phyloP scores from a whole-genome alignment of 2,329 filamentous ascomycete species.

The Iodosphaeria phyllophila region DNA sequence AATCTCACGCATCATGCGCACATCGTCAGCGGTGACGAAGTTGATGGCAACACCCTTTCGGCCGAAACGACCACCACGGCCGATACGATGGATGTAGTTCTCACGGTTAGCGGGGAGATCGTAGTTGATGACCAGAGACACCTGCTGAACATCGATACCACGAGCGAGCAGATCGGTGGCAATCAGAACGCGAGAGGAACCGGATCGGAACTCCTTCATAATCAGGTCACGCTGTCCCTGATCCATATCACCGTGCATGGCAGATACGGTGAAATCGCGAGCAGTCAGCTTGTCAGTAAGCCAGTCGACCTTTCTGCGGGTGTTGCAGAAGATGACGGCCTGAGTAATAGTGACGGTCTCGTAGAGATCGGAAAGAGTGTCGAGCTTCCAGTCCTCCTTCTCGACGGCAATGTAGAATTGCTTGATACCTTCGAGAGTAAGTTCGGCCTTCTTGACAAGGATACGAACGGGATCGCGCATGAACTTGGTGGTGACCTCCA shows the following conservation, averaged over 20 bases:
- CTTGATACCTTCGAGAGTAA: constrained; percentile 99
- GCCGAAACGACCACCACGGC: constrained; percentile 98
- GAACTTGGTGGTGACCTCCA: constrained; percentile 99
- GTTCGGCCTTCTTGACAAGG: constrained; percentile 98
- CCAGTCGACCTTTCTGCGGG: constrained; percentile 99
- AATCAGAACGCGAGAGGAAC: constrained; percentile 95
- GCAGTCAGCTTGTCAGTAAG: constrained; percentile 97
- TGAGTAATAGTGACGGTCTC: constrained; percentile 99
- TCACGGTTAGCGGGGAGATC: constrained; percentile 96
- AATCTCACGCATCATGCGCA: constrained; percentile 99
- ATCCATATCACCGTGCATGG: constrained; percentile 99
- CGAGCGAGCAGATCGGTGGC: constrained; percentile 94
- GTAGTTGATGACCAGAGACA: constrained; percentile 99
- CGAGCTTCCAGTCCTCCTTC: constrained; percentile 99
- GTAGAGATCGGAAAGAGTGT: constrained; percentile 96
- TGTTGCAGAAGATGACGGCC: constrained; percentile 99
- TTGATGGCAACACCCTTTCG: constrained; percentile 99
- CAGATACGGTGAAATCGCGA: constrained; percentile 97
- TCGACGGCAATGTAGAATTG: constrained; percentile 99
- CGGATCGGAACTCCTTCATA: constrained; percentile 99
- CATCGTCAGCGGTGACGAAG: constrained; percentile 98
- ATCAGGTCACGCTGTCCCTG: constrained; percentile 95
- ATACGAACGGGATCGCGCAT: constrained; percentile 99
- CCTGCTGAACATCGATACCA: constrained; percentile 99
- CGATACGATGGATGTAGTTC: constrained; percentile 99